Conservation (phyloP, 139 green algal genomes). For the Coelastrella sp. region DNA sequence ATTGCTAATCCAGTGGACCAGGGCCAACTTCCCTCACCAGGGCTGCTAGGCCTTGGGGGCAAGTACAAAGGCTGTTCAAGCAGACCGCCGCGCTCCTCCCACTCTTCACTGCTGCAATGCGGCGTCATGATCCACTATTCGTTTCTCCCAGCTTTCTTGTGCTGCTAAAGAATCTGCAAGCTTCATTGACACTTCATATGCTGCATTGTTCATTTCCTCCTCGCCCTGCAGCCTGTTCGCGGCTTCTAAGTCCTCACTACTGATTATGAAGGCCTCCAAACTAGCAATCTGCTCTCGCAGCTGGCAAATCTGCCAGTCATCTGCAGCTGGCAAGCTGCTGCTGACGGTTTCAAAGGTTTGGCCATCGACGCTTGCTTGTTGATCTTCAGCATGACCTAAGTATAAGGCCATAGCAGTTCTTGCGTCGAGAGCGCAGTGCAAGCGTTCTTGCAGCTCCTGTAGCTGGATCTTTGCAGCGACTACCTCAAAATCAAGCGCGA, state of each 20-base stretch:
- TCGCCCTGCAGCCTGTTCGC: background rate
- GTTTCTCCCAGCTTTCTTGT: constrained; percentile 9
- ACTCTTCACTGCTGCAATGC: constrained; percentile 18
- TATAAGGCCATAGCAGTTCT: background rate
- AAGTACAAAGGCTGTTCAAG: background rate
- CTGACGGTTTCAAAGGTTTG: background rate
- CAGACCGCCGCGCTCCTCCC: constrained; percentile 14
- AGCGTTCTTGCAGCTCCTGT: background rate
- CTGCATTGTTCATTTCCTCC: background rate
- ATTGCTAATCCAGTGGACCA: background rate
- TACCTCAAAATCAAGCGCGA: background rate
- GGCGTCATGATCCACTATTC: background rate
- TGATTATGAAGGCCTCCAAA: background rate
- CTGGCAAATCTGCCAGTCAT: background rate
- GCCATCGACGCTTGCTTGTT: background rate
- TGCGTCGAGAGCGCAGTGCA: background rate
- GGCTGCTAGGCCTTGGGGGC: background rate
- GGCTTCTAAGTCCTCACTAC: background rate
- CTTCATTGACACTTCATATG: background rate
- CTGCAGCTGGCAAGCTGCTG: background rate
- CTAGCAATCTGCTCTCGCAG: constrained; percentile 23
- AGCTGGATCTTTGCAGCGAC: constrained; percentile 27
- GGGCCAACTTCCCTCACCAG: background rate
- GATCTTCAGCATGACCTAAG: background rate
- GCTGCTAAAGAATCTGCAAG: constrained; percentile 16